These are phyloP conservation scores for Rosellinia necatrix DNA, from an alignment of 2,329 filamentous ascomycete genomes.

Conservation along the genomic window DNA sequence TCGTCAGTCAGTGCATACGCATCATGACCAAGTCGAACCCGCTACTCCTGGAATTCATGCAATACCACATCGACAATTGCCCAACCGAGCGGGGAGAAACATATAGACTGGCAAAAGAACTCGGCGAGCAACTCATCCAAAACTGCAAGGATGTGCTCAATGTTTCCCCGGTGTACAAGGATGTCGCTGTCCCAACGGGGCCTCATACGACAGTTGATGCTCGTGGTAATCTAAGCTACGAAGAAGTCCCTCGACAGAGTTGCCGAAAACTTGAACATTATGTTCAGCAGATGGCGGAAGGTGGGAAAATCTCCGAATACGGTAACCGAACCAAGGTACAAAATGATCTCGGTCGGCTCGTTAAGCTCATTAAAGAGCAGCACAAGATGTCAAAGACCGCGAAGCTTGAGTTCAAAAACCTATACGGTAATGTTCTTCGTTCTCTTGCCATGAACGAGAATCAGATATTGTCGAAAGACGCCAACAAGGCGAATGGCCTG, in stretches of 20 bases:
- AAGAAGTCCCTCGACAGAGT: constrained; percentile 83
- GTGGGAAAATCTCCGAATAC: constrained; percentile 98
- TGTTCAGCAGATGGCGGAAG: constrained; percentile 97
- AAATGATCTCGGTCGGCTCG: constrained; percentile 90
- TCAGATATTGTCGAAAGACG: constrained; percentile 91
- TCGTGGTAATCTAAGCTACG: constrained; percentile 89
- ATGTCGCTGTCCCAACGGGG: constrained; percentile 88
- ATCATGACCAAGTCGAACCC: constrained; percentile 99
- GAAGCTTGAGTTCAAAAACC: constrained; percentile 91
- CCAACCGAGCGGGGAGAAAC: constrained; percentile 96
- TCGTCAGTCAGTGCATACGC: constrained; percentile 96
- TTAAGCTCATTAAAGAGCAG: constrained; percentile 98
- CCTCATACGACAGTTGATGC: constrained; percentile 91
- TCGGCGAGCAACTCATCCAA: constrained; percentile 90
- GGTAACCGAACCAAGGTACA: constrained; percentile 98
- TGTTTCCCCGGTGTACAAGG: constrained; percentile 88
- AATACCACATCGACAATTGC: constrained; percentile 99
- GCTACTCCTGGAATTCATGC: constrained; percentile 96
- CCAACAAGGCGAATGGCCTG: constrained; percentile 61
- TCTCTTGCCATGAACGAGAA: constrained; percentile 97
- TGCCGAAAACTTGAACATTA: constrained; percentile 98
- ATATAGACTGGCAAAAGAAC: constrained; percentile 94
- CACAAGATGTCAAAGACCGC: constrained; percentile 97
- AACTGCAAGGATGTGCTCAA: constrained; percentile 94
- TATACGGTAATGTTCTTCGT: constrained; percentile 93